Evolutionary conservation across 2,329 filamentous ascomycete genomes (phyloP).

Genomic region (Sporothrix dimorphospora): DNA sequence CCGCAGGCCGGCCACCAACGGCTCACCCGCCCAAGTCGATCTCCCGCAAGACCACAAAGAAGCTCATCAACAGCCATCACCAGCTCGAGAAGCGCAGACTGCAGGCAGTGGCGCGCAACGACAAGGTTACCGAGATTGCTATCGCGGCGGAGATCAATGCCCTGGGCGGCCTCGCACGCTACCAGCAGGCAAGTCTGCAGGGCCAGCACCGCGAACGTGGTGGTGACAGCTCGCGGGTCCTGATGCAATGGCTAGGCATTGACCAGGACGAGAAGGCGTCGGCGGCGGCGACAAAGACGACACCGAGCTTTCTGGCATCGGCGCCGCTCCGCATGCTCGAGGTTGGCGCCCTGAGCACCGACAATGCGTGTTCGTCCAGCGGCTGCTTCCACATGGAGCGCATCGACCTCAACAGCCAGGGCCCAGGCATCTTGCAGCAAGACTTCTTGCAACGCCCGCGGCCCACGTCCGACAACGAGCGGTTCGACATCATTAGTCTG

Average conservation of each 20-base stretch:
- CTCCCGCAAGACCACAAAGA: constrained; percentile 65
- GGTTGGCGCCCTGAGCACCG: constrained; percentile 81
- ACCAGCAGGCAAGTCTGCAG: constrained; percentile 70
- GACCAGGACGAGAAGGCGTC: constrained; percentile 33
- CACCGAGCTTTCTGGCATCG: neutral
- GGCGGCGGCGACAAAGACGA: neutral
- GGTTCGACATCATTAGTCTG: constrained; percentile 88
- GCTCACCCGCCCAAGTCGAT: constrained; percentile 58
- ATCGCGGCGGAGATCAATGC: constrained; percentile 58
- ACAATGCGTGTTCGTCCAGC: constrained; percentile 80
- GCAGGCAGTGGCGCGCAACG: constrained; percentile 59
- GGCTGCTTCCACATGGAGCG: constrained; percentile 72
- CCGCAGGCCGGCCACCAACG: constrained; percentile 60
- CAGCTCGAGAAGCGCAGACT: constrained; percentile 64
- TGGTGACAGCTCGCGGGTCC: constrained; percentile 66
- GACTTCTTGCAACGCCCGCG: constrained; percentile 91
- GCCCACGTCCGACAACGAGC: constrained; percentile 62
- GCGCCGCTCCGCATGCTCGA: constrained; percentile 71
- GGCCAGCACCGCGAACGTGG: constrained; percentile 68
- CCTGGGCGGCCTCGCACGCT: constrained; percentile 64
- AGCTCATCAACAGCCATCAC: constrained; percentile 68
- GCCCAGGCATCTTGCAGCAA: constrained; percentile 77
- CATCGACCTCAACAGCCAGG: constrained; percentile 90
- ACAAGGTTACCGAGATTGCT: constrained; percentile 50
- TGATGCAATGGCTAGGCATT: constrained; percentile 64